Conservation (phyloP, 2,329 filamentous ascomycete genomes). For the Pleomassaria siparia region DNA sequence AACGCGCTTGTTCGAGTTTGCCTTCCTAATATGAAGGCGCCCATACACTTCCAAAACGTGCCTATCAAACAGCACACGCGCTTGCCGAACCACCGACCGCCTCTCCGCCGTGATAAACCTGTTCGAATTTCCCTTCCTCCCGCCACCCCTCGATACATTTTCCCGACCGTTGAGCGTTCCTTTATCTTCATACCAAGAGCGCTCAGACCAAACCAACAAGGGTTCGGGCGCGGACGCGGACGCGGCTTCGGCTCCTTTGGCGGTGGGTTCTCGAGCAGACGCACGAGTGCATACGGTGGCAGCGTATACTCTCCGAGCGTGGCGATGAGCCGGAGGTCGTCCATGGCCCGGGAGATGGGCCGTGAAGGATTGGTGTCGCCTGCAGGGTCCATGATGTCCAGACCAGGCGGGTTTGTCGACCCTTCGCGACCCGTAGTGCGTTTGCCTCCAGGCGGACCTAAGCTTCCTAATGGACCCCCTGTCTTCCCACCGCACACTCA, state of each 20-base stretch:
- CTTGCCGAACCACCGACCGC: constrained; percentile 90
- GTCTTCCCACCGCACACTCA: constrained; percentile 48
- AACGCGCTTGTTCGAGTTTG: constrained; percentile 83
- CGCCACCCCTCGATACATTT: constrained; percentile 80
- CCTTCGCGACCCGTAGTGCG: constrained; percentile 73
- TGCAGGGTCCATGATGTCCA: constrained; percentile 73
- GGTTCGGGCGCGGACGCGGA: constrained; percentile 65
- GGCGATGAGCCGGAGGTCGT: constrained; percentile 86
- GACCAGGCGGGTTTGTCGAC: constrained; percentile 62
- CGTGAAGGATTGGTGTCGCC: constrained; percentile 80
- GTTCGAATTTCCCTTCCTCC: constrained; percentile 89
- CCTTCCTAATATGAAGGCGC: constrained; percentile 72
- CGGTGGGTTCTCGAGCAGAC: constrained; percentile 66
- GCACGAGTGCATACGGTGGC: constrained; percentile 80
- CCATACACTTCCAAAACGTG: constrained; percentile 72
- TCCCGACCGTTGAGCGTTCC: constrained; percentile 83
- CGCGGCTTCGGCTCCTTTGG: constrained; percentile 70
- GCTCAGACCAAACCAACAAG: constrained; percentile 88
- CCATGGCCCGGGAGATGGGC: constrained; percentile 66
- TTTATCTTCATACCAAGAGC: constrained; percentile 98
- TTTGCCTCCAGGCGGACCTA: constrained; percentile 65
- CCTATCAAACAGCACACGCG: constrained; percentile 90
- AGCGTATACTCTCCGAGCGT: constrained; percentile 85
- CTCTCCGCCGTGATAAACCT: constrained; percentile 91
- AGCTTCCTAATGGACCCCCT: constrained; percentile 34